Percentiles rank a stretch among this genome's conserved stretches.
Evolutionary conservation across 176 grass and related monocot species (phyloP).

Genomic region (Tuctoria greenei): DNA sequence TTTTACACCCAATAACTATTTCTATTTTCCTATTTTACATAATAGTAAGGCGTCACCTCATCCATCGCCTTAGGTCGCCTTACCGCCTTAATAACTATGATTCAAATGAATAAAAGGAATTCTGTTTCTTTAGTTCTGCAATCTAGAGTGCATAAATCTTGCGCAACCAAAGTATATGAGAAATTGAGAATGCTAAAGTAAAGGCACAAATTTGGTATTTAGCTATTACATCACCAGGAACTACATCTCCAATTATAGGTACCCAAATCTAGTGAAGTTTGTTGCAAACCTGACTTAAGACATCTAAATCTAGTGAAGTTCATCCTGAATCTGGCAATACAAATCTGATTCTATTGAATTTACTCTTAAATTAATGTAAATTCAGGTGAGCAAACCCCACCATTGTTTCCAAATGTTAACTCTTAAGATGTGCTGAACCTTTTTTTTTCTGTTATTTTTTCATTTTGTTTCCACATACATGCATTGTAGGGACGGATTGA

Average conservation of each 20-base stretch:
- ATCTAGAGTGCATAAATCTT: neutral
- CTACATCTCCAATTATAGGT: neutral
- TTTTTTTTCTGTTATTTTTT: neutral
- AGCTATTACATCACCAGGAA: neutral
- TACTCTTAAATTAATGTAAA: no score
- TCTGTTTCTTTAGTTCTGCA: neutral
- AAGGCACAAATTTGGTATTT: neutral
- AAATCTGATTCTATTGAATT: neutral
- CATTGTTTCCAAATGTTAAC: neutral
- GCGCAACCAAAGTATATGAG: neutral
- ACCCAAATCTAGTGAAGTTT: neutral
- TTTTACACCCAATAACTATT: no score
- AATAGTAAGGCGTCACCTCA: no score
- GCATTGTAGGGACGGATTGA: slow-evolving; percentile 76
- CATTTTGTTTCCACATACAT: slow-evolving; percentile 15
- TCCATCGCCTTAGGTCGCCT: no score
- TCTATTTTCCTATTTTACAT: no score
- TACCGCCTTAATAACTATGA: no score
- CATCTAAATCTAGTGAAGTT: neutral
- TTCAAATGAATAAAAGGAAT: slow-evolving; percentile 14
- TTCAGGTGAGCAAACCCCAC: no score
- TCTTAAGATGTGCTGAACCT: neutral
- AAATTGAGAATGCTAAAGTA: slow-evolving; percentile 1
- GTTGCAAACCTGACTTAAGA: neutral
- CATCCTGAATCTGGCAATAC: neutral